Conservation (phyloP, 768 basidiomycete genomes). For the Hirschioporus abietinus region DNA sequence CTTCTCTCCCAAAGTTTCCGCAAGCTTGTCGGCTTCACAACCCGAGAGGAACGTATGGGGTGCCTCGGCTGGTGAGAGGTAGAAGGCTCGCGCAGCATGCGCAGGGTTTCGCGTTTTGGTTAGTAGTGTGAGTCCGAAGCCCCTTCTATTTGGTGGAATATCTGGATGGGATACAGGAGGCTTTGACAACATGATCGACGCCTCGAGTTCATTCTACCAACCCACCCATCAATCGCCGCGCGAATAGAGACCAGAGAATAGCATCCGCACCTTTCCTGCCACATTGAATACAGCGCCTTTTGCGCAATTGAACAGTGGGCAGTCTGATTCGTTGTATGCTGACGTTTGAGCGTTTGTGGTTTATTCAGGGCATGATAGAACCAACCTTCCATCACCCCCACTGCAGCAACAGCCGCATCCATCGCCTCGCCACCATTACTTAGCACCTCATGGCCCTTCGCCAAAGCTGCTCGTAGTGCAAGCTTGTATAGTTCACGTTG, state of each 20-base stretch:
- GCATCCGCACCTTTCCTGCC: constrained; percentile 57
- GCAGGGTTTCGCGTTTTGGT: constrained; percentile 70
- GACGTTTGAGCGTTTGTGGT: not conserved
- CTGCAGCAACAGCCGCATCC: constrained; percentile 76
- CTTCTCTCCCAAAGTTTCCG: constrained; percentile 41
- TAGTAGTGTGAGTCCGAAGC: constrained; percentile 59
- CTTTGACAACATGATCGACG: constrained; percentile 75
- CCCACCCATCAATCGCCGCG: not conserved
- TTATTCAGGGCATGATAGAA: not conserved
- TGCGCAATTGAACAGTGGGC: constrained; percentile 71
- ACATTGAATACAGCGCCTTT: constrained; percentile 82
- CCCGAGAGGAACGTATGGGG: constrained; percentile 74
- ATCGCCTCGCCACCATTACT: constrained; percentile 70
- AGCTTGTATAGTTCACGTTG: constrained; percentile 53
- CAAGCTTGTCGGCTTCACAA: constrained; percentile 50
- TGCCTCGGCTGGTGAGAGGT: constrained; percentile 55
- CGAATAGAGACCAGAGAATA: not conserved
- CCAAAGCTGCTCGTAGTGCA: constrained; percentile 48
- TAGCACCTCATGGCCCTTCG: constrained; percentile 60
- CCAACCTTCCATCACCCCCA: constrained; percentile 65
- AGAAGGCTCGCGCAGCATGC: constrained; percentile 61
- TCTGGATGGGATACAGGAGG: constrained; percentile 62
- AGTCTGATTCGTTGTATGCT: constrained; percentile 40
- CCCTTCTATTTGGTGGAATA: constrained; percentile 55
- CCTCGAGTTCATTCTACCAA: constrained; percentile 74